Conservation (phyloP, 2,329 filamentous ascomycete species). For the Pyrenophora graminea region DNA sequence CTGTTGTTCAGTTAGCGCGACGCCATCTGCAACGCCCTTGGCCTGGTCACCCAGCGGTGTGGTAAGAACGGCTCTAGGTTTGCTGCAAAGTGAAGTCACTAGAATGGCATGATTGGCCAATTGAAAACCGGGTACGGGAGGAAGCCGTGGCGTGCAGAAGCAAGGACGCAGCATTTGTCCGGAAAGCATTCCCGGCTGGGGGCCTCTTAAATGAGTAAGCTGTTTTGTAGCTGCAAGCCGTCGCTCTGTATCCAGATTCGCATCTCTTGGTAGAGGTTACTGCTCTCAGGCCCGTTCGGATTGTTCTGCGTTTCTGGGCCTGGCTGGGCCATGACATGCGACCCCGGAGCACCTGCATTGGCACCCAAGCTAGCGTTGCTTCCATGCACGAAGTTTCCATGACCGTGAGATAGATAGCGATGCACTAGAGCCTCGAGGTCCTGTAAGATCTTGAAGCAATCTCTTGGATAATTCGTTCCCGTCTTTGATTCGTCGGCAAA, state of each 20-base stretch:
- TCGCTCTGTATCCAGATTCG: slow-evolving; percentile 24
- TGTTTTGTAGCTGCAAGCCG: slow-evolving; percentile 17
- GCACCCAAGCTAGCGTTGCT: background rate
- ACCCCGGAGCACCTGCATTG: background rate
- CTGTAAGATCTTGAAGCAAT: slow-evolving; percentile 30
- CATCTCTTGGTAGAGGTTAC: slow-evolving; percentile 19
- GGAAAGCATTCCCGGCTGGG: background rate
- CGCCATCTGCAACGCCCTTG: too few relatives aligned
- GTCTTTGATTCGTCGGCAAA: slow-evolving; percentile 30
- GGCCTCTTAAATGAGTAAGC: slow-evolving; percentile 20
- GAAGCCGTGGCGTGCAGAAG: background rate
- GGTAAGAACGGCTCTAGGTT: background rate
- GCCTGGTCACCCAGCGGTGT: background rate
- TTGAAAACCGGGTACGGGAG: background rate
- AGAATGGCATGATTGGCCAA: slow-evolving; percentile 2
- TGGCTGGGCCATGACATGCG: background rate
- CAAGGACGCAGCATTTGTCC: background rate
- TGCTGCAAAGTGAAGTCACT: slow-evolving; percentile 2
- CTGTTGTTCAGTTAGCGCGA: background rate
- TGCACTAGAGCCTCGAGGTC: slow-evolving; percentile 29
- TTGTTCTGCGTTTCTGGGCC: background rate
- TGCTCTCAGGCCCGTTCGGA: slow-evolving; percentile 1
- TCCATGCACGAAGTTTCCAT: background rate
- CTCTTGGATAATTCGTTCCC: slow-evolving; percentile 30
- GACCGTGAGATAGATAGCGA: slow-evolving; percentile 18